phyloP scores from a whole-genome alignment of 768 basidiomycete genomes.

The Hydnomerulius pinastri region DNA sequence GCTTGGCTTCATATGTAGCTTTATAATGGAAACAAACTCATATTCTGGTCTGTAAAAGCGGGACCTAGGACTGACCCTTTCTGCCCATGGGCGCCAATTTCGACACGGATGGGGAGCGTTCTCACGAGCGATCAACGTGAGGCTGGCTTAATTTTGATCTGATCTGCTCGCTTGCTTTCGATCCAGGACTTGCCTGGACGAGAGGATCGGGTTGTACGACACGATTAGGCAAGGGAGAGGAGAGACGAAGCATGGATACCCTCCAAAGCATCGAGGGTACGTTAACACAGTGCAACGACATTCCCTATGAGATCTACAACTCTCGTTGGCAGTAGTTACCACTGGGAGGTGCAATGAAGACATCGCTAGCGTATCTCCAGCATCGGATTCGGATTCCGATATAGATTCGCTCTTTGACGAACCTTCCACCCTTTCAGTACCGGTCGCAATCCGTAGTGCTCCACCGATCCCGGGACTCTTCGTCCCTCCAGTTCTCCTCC shows the following conservation, averaged over 20 bases:
- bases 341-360: background rate
- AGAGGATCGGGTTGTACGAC: background rate
- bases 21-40: too few relatives aligned
- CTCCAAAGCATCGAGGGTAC: constrained; percentile 5
- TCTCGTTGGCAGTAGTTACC: constrained; percentile 11
- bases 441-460: constrained; percentile 33
- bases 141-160: background rate
- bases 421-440: constrained; percentile 16
- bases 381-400: constrained; percentile 14
- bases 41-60: too few relatives aligned
- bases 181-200: background rate
- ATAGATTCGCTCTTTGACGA: constrained; percentile 57
- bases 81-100: too few relatives aligned
- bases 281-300: background rate
- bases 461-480: constrained; percentile 70
- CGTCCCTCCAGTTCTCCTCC: constrained; percentile 52
- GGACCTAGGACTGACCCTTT: too few relatives aligned
- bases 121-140: background rate
- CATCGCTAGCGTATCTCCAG: background rate
- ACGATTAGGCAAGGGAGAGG: too few relatives aligned
- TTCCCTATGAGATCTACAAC: background rate
- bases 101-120: background rate
- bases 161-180: background rate
- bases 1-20: too few relatives aligned
- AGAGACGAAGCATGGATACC: background rate